Conservation (phyloP, 2,329 filamentous ascomycete genomes). For the Pseudogymnoascus sp. region DNA sequence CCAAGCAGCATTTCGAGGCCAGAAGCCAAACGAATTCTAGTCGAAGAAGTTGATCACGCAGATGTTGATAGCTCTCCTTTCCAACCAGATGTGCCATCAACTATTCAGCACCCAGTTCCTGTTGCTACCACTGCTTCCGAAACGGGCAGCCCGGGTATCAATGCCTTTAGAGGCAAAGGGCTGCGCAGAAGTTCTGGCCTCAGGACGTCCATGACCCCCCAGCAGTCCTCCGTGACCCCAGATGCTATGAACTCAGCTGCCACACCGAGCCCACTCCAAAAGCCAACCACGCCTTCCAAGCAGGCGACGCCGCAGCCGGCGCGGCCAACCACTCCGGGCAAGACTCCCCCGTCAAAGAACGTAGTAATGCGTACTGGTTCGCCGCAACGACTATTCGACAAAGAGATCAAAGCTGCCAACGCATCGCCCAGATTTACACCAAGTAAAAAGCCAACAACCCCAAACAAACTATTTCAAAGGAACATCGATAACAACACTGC, state of each 20-base stretch:
- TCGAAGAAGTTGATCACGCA: conserved; percentile 47
- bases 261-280: conserved; percentile 27
- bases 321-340: conserved; percentile 41
- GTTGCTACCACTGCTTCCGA: conserved; percentile 37
- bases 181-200: conserved; percentile 42
- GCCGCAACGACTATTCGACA: conserved; percentile 38
- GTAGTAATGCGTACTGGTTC: conserved; percentile 41
- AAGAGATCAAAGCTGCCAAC: conserved; percentile 33
- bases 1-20: conserved; percentile 13
- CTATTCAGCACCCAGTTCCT: conserved; percentile 26
- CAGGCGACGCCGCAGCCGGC: conserved; percentile 37
- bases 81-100: conserved; percentile 24
- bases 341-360: conserved; percentile 42
- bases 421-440: conserved; percentile 25
- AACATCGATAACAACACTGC: conserved; percentile 46
- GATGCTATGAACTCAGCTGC: conserved; percentile 20
- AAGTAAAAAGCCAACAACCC: conserved; percentile 31
- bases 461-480: conserved; percentile 46
- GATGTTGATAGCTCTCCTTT: conserved; percentile 42
- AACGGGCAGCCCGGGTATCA: conserved; percentile 48
- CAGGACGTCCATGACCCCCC: conserved; percentile 37
- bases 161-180: conserved; percentile 44
- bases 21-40: conserved; percentile 51
- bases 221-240: conserved; percentile 15
- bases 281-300: conserved; percentile 33